Base-by-base conservation (phyloP, 441 rosid species). In the Populus tomentosa region DNA sequence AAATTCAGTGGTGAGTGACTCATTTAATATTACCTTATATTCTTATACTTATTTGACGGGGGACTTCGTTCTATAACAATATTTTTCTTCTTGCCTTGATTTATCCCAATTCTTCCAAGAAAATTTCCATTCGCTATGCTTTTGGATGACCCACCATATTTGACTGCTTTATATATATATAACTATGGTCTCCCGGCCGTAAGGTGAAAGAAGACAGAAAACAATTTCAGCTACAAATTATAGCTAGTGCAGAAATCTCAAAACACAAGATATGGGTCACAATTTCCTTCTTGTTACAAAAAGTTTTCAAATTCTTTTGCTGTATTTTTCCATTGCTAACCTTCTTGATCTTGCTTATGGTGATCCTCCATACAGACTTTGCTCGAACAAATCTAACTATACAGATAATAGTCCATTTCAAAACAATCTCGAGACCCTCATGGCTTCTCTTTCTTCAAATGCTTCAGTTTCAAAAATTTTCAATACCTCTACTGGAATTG, bases 331-430 rank as follows among this genome's bases (percentile, higher is more conserved):
- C 24, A 10, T 69, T 23, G 42, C 71, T 40, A 6, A 20, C 46
- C 21, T 80, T 78, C 61, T 33, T 33, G 74, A 71, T 72, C 77
- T 73, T 77, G 62, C 82, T 59, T 9, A 2, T 3, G 84, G 82
- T 11, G 87, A 84, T 81, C 86, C 84, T 74, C 87, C 89, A 8
- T 79, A 70, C 73, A 6, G 0, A 3, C 36, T 71, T 72, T 86
- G 89, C 64, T 64, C 84, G 61, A 28, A 36, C 71, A 69, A 14
- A 5, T 50, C 53, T 14, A 61, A 73, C 63, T 62, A 63, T 24
- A 20, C 63, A 42, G 32, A 33, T 30, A 72, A 71, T 64, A 59
- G 53, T 61, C 6, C 69, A 69, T 82, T 84, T 38, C 50, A 82
- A 46, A 80, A 13, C 14, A 85, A 77, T 75, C 79, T 78, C 46